Base-by-base conservation (phyloP, 768 basidiomycete genomes). In the Tephrocybe sp. region DNA sequence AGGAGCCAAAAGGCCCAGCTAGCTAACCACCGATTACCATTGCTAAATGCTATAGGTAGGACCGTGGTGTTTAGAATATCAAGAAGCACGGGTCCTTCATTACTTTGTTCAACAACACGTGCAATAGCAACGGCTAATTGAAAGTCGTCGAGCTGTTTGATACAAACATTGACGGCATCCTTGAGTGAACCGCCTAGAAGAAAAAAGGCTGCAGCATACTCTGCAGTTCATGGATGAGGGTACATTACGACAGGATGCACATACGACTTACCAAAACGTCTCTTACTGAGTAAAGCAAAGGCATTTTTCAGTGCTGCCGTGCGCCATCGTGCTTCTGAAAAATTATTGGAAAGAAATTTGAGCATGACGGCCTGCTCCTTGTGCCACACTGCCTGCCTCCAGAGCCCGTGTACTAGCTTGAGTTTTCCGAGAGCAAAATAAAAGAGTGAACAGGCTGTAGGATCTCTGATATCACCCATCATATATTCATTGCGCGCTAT, bases 171-270 rank as follows among this genome's bases (percentile, higher is more conserved):
- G 26, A 94, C 89, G 2, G 96, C 95, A 56, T 98, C 97, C 66
- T 88, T 90, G 28, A 96, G 69, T 35, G 86, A 84, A 19, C 85
- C 87, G 7, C 92, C 96, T 0, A 99, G 80, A 34, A 99, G 75
- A 73, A 99, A 99, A 71, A 99, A 99, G 1, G 94, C 95, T 0
- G 94, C 94, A n/a, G 97, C 95, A 62, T 98, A 98, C 64, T 93
- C 97, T 98, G 62, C 11, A 16, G 7, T 48, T 15, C 19, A 25
- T 39, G n/a, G 21, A 49, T 15, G 18, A 35, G 38, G 38, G 24
- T 24, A 15, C 1, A 15, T 36, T 15, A 56, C 25, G 9, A 9
- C 6, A 36, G 25, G 25, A n/a, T 15, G n/a, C n/a, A 19, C 25
- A 36, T 27, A 19, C 31, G 5, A 69, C 87, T 35, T 41, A 95